phyloP scores from a whole-genome alignment of 805 yeast genomes.

The Wickerhamomyces bovis region DNA sequence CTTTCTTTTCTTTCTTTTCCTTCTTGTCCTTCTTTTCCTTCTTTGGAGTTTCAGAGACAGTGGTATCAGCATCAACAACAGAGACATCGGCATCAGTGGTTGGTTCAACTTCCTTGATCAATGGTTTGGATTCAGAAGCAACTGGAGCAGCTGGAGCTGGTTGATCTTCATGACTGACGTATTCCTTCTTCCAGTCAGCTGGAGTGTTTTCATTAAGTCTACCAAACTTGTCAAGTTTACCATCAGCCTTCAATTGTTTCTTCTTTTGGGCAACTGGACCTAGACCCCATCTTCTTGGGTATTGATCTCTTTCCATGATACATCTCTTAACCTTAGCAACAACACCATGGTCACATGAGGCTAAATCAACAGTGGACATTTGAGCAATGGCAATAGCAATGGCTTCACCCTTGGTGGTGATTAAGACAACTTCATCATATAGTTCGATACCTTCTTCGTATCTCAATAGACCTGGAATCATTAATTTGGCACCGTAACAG shows the following conservation, averaged over 20 bases:
- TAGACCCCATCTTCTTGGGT: slow-evolving; percentile 99
- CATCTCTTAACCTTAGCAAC: slow-evolving; percentile 99
- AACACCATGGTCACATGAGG: slow-evolving; percentile 96
- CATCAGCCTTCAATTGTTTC: slow-evolving; percentile 96
- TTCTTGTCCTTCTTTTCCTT: slow-evolving; percentile 39
- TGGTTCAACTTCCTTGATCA: slow-evolving; percentile 36
- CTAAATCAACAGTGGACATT: slow-evolving; percentile 96
- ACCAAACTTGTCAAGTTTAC: slow-evolving; percentile 94
- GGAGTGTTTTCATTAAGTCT: slow-evolving; percentile 93
- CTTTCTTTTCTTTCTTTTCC: slow-evolving; percentile 50
- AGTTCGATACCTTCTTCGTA: slow-evolving; percentile 97
- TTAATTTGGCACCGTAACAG: slow-evolving; percentile 97
- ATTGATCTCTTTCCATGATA: slow-evolving; percentile 98
- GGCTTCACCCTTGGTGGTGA: slow-evolving; percentile 99
- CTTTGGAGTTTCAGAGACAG: slow-evolving; percentile 19
- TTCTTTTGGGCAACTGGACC: slow-evolving; percentile 98
- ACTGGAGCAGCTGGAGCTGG: slow-evolving; percentile 34
- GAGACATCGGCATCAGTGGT: slow-evolving; percentile 22
- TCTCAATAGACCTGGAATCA: slow-evolving; percentile 97
- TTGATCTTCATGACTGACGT: slow-evolving; percentile 65
- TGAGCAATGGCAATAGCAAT: slow-evolving; percentile 98
- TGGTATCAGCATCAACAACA: slow-evolving; percentile 24
- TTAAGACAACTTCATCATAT: slow-evolving; percentile 94
- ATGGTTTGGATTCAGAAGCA: slow-evolving; percentile 38
- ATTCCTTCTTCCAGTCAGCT: slow-evolving; percentile 80